Evolutionary conservation across 805 yeast species (phyloP), one percentile per base, ranked within the genome.

Genomic region (Pichia eremophila): DNA sequence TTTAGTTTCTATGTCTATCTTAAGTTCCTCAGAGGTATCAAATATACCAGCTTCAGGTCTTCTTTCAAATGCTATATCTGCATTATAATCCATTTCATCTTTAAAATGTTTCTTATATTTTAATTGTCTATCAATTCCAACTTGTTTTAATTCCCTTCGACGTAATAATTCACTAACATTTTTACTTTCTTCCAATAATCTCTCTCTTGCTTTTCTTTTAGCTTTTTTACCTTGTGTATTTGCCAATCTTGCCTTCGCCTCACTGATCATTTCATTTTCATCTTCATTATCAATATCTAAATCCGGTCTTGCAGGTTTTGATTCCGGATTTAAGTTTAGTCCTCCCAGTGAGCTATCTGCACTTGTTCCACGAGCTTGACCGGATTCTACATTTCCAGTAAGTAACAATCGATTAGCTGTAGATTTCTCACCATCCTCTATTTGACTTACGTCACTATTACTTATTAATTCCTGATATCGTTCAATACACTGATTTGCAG

Each of bases 191-290:
- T 81, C 85, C 41, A 88, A 67, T 75, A 85, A 74, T 44, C 93
- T 69, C 61, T 91, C 98, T 48, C 97, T 71, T 2, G 83, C 86
- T 60, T 90, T 88, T 49, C 98, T 67, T 49, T 90, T 86, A 0
- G 97, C 96, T 64, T 91, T 91, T 55, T 90, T 89, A 50, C 98
- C 99, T 62, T 85, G 88, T 0, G 97, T 89, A 57, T 88, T 90
- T 12, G 95, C 86, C 53, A 91, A 68, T 55, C 99, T 75, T 2
- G 96, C 95, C 43, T 83, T 75, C 0, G 99, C 99, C 61, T 93
- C 99, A n/a, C 87, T 79, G 8, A 90, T 64, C 96, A 90, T 88
- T 62, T 91, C 97, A 48, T 76, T 68, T 57, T 91, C 96, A 50
- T 87, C 96, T 40, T 88, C 96, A 49, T 82, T 90, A 72, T 88